Conservation (phyloP, 306 rosid species). For the Arachis hypogaea region DNA sequence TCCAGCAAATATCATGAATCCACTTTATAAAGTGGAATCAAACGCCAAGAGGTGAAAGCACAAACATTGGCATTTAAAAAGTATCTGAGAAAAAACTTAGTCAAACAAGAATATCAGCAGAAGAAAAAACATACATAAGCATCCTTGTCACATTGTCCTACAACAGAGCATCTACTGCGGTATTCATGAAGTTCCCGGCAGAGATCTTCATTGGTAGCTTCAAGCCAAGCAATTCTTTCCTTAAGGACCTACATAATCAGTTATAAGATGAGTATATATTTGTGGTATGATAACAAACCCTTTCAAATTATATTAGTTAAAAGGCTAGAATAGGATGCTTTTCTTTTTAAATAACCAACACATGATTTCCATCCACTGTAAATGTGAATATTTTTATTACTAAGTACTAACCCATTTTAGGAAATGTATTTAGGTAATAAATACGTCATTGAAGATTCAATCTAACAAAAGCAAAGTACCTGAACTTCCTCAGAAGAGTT, state of each 20-base stretch:
- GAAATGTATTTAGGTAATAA: constrained; percentile 23
- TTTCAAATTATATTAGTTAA: constrained; percentile 23
- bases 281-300: constrained; percentile 16
- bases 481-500: constrained; percentile 93
- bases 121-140: constrained; percentile 59
- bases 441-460: constrained; percentile 21
- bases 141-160: constrained; percentile 72
- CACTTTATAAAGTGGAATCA: constrained; percentile 18
- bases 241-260: constrained; percentile 71
- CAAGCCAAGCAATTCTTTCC: constrained; percentile 97
- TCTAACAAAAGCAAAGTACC: constrained; percentile 53
- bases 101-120: constrained; percentile 32
- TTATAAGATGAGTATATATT: constrained; percentile 36
- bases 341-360: constrained; percentile 33
- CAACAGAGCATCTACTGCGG: constrained; percentile 74
- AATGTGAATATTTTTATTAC: constrained; percentile 30
- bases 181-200: constrained; percentile 94
- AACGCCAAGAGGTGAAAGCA: constrained; percentile 30
- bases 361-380: constrained; percentile 22
- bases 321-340: background rate
- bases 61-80: constrained; percentile 26
- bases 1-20: constrained; percentile 31
- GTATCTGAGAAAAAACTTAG: constrained; percentile 22
- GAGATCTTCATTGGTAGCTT: constrained; percentile 97
- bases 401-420: constrained; percentile 9